Evolutionary conservation across 2,329 filamentous ascomycete genomes (phyloP).

Genomic region (Scytalidium lignicola): DNA sequence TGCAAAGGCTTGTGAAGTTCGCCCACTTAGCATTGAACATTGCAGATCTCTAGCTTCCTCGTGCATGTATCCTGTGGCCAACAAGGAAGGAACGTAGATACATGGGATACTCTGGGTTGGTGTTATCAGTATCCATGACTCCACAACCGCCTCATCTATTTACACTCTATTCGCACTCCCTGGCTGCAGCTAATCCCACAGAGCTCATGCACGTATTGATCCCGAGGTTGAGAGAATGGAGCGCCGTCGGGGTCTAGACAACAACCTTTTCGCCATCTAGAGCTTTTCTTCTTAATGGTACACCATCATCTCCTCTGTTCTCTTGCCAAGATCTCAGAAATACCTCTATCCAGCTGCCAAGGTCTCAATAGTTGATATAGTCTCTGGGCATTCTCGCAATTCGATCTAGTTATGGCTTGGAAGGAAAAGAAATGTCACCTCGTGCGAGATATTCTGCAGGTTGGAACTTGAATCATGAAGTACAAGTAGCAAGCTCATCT

Average conservation of each 20-base stretch:
- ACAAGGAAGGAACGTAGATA: slow-evolving; percentile 5
- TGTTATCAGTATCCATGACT: neutral
- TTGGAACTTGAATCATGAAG: slow-evolving; percentile 3
- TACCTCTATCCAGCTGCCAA: too few relatives aligned
- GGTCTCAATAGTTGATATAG: too few relatives aligned
- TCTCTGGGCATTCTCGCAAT: too few relatives aligned
- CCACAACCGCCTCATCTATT: neutral
- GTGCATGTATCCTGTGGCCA: slow-evolving; percentile 17
- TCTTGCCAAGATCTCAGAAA: too few relatives aligned
- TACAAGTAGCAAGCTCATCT: slow-evolving; percentile 18
- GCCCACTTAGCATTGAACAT: too few relatives aligned
- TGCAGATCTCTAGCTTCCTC: slow-evolving; percentile 2
- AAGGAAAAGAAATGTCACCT: too few relatives aligned
- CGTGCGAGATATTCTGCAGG: neutral
- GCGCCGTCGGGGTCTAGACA: slow-evolving; percentile 8
- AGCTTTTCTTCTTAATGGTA: too few relatives aligned
- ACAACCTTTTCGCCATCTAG: slow-evolving; percentile 7
- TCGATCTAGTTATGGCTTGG: too few relatives aligned
- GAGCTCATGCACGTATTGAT: neutral
- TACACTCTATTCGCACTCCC: too few relatives aligned
- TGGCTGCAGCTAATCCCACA: neutral
- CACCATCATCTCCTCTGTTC: too few relatives aligned
- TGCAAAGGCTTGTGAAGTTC: too few relatives aligned
- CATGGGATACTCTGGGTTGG: neutral
- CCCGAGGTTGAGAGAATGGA: slow-evolving; percentile 2